phyloP scores from a whole-genome alignment of 2,329 filamentous ascomycete species.

The Aspergillus novoparasiticus region DNA sequence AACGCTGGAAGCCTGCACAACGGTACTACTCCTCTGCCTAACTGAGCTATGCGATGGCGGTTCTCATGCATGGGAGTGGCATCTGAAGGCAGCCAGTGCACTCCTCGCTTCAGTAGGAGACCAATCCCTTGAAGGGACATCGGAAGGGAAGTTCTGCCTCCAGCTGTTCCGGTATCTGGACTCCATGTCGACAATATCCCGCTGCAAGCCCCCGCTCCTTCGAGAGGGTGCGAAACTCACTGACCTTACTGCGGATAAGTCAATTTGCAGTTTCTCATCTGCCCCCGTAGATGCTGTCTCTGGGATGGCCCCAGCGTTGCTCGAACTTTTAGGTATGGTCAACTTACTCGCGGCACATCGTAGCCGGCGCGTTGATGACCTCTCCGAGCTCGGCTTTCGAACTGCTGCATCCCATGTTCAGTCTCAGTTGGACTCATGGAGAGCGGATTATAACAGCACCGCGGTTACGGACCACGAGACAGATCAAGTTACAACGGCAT shows the following conservation, averaged over 20 bases:
- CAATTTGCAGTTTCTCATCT: background rate
- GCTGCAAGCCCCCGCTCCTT: constrained; percentile 31
- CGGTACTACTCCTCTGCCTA: constrained; percentile 47
- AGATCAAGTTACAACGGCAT: constrained; percentile 41
- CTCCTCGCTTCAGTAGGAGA: constrained; percentile 38
- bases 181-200: constrained; percentile 34
- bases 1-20: constrained; percentile 44
- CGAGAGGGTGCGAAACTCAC: constrained; percentile 19
- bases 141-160: constrained; percentile 41
- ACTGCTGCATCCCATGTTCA: constrained; percentile 35
- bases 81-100: constrained; percentile 47
- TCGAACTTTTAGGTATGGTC: constrained; percentile 31
- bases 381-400: constrained; percentile 35
- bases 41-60: constrained; percentile 49
- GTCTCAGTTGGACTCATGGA: constrained; percentile 44
- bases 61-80: constrained; percentile 47
- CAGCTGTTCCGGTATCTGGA: constrained; percentile 42
- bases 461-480: constrained; percentile 24
- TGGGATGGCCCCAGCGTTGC: constrained; percentile 23
- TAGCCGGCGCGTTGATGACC: constrained; percentile 29
- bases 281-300: constrained; percentile 20
- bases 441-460: constrained; percentile 30
- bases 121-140: constrained; percentile 25
- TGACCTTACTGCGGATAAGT: constrained; percentile 17
- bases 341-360: constrained; percentile 33